A percentile compares a stretch with the other conserved stretches of the same genome.
phyloP scores from a whole-genome alignment of 495 filamentous ascomycete genomes.

The Lineolata rhizophorae region DNA sequence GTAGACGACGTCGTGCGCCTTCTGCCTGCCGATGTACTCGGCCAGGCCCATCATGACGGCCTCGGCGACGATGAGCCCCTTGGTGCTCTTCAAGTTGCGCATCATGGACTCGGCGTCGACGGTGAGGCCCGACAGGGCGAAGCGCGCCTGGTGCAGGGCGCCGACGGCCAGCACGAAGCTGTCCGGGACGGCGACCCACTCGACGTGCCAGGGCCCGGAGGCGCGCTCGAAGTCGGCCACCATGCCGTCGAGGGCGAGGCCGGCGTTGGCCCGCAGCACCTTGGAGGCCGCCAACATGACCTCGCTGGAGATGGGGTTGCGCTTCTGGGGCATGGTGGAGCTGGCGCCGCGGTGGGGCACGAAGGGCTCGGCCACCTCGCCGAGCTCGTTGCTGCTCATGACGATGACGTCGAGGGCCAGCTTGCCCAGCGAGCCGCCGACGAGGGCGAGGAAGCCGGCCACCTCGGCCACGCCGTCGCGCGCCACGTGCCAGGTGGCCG shows the following conservation, averaged over 20 bases:
- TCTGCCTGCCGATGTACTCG: conserved; percentile 23
- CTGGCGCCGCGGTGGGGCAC: conserved; percentile 30
- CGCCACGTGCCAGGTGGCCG: conserved; percentile 27
- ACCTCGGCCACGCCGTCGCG: conserved; percentile 28
- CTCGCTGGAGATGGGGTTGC: conserved; percentile 31
- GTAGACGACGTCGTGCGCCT: conserved; percentile 31
- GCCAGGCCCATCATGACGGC: conserved; percentile 36
- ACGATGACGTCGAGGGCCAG: conserved; percentile 30
- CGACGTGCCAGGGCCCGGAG: conserved; percentile 30
- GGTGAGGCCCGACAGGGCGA: conserved; percentile 24
- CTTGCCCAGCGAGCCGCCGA: conserved; percentile 28
- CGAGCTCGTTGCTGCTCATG: conserved; percentile 31
- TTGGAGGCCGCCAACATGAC: conserved; percentile 30
- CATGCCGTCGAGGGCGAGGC: conserved; percentile 29
- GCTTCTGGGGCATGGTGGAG: conserved; percentile 33
- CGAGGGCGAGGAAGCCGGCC: conserved; percentile 25
- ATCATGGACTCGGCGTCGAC: conserved; percentile 25
- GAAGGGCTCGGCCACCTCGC: conserved; percentile 32
- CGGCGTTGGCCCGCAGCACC: conserved; percentile 25
- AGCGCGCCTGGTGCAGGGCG: conserved; percentile 25
- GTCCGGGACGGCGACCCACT: conserved; percentile 30
- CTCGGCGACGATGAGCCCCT: conserved; percentile 30
- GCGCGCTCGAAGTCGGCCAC: conserved; percentile 31
- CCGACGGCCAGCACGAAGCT: conserved; percentile 28
- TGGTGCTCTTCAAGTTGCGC: conserved; percentile 25